A percentile compares a stretch with the other conserved stretches of the same genome.
Conservation (phyloP, 2,329 filamentous ascomycete genomes). For the Claviceps purpurea region DNA sequence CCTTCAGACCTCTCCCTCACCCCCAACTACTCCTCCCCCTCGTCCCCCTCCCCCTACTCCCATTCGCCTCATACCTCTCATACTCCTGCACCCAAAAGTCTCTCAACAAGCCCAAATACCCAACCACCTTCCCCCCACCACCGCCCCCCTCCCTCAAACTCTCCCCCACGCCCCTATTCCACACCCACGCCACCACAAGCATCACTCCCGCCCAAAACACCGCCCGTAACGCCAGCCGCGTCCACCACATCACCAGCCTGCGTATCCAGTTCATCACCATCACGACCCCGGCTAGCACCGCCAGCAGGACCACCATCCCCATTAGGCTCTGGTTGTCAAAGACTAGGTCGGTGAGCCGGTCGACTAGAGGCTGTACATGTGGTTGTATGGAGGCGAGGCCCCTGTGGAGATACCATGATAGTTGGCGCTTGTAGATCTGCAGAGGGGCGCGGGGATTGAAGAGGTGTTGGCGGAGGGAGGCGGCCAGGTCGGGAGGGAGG, state of each 20-base stretch:
- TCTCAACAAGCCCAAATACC: slow-evolving; percentile 34
- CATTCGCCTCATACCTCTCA: slow-evolving; percentile 19
- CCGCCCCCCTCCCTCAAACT: slow-evolving; percentile 45
- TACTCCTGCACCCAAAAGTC: slow-evolving; percentile 46
- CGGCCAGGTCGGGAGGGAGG: slow-evolving; percentile 30
- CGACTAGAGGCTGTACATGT: slow-evolving; percentile 28
- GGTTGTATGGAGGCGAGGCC: slow-evolving; percentile 23
- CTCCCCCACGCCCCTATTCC: slow-evolving; percentile 52
- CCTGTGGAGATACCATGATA: slow-evolving; percentile 16
- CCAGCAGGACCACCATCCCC: slow-evolving; percentile 19
- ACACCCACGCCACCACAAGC: slow-evolving; percentile 41
- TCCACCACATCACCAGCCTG: slow-evolving; percentile 64
- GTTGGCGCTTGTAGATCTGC: slow-evolving; percentile 24
- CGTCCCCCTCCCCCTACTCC: neutral
- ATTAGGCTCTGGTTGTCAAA: slow-evolving; percentile 21
- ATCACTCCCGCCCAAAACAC: slow-evolving; percentile 50
- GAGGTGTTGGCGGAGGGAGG: slow-evolving; percentile 32
- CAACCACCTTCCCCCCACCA: slow-evolving; percentile 29
- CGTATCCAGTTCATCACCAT: slow-evolving; percentile 59
- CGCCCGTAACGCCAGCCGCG: slow-evolving; percentile 49
- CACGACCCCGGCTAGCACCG: slow-evolving; percentile 37
- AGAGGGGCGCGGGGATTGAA: slow-evolving; percentile 32
- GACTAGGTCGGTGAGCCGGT: slow-evolving; percentile 22
- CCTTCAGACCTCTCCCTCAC: too few species aligned
- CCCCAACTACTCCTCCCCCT: neutral